These are phyloP conservation scores for Davidsoniella neocaledoniae DNA, from an alignment of 2,329 filamentous ascomycete genomes.

Conservation along the genomic window DNA sequence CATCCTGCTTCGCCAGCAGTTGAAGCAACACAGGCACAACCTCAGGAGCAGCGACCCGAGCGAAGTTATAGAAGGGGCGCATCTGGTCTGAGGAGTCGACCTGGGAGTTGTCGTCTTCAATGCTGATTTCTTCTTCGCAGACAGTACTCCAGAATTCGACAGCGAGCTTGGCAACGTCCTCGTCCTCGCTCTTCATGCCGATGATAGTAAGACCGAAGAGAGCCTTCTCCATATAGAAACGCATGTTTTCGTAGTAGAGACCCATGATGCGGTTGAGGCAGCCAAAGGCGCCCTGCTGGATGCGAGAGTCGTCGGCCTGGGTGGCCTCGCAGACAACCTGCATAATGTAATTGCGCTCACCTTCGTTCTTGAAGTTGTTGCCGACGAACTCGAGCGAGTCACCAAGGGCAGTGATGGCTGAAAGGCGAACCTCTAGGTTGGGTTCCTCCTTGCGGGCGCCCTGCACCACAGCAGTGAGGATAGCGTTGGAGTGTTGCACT, in stretches of 20 bases:
- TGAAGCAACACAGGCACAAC: slow-evolving; percentile 82
- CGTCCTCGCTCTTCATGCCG: slow-evolving; percentile 95
- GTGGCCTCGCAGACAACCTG: slow-evolving; percentile 98
- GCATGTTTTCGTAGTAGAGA: slow-evolving; percentile 98
- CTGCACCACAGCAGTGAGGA: slow-evolving; percentile 93
- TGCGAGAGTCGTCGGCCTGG: slow-evolving; percentile 75
- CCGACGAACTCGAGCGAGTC: slow-evolving; percentile 96
- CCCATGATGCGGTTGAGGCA: slow-evolving; percentile 98
- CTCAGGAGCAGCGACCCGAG: slow-evolving; percentile 78
- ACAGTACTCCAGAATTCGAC: slow-evolving; percentile 99
- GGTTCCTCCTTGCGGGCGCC: slow-evolving; percentile 92
- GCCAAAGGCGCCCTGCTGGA: slow-evolving; percentile 91
- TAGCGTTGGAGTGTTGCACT: slow-evolving; percentile 83
- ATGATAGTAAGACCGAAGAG: slow-evolving; percentile 93
- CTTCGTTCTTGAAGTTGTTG: slow-evolving; percentile 98
- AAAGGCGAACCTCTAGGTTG: slow-evolving; percentile 76
- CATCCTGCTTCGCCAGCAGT: slow-evolving; percentile 90
- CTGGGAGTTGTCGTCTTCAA: slow-evolving; percentile 77
- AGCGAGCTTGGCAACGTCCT: slow-evolving; percentile 93
- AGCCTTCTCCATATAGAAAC: slow-evolving; percentile 99
- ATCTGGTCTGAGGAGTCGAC: slow-evolving; percentile 66
- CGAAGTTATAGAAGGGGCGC: slow-evolving; percentile 91
- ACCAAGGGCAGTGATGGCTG: slow-evolving; percentile 83
- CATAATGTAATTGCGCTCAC: slow-evolving; percentile 99
- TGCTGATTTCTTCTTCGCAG: slow-evolving; percentile 94